Conservation (phyloP, 2,329 filamentous ascomycete genomes). For the Xylariaceae sp. region DNA sequence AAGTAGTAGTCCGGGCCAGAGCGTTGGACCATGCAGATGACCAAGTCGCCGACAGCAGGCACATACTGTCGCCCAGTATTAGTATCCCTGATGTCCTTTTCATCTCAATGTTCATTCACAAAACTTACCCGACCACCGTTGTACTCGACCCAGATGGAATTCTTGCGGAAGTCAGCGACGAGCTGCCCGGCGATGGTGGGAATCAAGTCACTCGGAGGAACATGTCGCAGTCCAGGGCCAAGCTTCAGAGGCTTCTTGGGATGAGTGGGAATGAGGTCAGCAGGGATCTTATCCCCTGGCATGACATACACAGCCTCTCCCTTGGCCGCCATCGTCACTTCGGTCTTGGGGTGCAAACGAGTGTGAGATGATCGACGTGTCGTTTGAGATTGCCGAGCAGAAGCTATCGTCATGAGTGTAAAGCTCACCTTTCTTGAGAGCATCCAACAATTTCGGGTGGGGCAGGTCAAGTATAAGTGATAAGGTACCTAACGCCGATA, state of each 20-base stretch:
- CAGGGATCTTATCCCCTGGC: slow-evolving; percentile 74
- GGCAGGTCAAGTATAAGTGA: background rate
- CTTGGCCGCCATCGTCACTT: slow-evolving; percentile 45
- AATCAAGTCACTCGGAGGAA: slow-evolving; percentile 71
- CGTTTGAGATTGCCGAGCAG: too few species aligned
- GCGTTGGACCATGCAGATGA: slow-evolving; percentile 82
- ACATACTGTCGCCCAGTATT: slow-evolving; percentile 60
- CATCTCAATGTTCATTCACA: slow-evolving; percentile 2
- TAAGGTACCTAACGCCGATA: slow-evolving; percentile 13
- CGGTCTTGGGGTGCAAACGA: background rate
- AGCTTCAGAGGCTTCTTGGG: slow-evolving; percentile 72
- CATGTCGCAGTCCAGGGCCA: slow-evolving; percentile 79
- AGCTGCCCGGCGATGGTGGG: slow-evolving; percentile 67
- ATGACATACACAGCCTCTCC: slow-evolving; percentile 65
- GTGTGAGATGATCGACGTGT: too few species aligned
- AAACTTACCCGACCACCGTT: slow-evolving; percentile 63
- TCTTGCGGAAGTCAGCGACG: slow-evolving; percentile 67
- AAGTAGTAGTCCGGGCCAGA: slow-evolving; percentile 75
- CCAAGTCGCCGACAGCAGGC: slow-evolving; percentile 76
- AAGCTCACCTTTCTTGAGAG: too few species aligned
- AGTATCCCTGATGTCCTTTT: slow-evolving; percentile 16
- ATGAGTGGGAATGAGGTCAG: slow-evolving; percentile 63
- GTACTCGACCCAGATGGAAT: slow-evolving; percentile 74
- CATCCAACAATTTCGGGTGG: too few species aligned
- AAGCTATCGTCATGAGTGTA: too few species aligned